Conservation (phyloP, 768 basidiomycete genomes). For the Coprinopsis cinerea region DNA sequence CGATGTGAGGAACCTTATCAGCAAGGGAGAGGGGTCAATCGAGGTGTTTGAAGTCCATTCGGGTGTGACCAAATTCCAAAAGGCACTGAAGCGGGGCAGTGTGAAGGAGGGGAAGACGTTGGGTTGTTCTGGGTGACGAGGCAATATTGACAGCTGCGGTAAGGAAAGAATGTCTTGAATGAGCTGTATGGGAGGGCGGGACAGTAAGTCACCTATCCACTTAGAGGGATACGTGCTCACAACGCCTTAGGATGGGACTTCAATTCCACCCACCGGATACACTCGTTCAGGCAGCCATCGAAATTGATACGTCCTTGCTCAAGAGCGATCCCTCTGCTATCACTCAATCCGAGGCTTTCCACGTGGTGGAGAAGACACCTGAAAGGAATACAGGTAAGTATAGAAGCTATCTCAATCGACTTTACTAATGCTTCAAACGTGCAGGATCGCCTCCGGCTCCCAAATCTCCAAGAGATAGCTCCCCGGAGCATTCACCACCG, state of each 20-base stretch:
- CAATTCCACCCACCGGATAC: conserved; percentile 39
- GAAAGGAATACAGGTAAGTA: too few species aligned
- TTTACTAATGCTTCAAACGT: too few species aligned
- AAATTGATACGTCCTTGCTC: conserved; percentile 28
- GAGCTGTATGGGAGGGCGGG: conserved; percentile 45
- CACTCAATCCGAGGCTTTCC: not conserved
- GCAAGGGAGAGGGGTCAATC: conserved; percentile 52
- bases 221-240: not conserved
- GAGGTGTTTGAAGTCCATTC: conserved; percentile 53
- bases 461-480: too few species aligned
- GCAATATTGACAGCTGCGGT: conserved; percentile 41
- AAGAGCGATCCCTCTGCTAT: not conserved
- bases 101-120: conserved; percentile 45
- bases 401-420: too few species aligned
- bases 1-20: conserved; percentile 49
- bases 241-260: conserved; percentile 29
- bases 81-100: conserved; percentile 44
- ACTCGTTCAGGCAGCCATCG: conserved; percentile 47
- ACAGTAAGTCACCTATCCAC: conserved; percentile 32
- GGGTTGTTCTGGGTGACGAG: conserved; percentile 47
- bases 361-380: too few species aligned
- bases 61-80: conserved; percentile 46
- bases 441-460: too few species aligned
- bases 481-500: too few species aligned
- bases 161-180: conserved; percentile 50